Evolutionary conservation across 345 rosid genomes (phyloP).

Genomic region (Gossypium thurberi): DNA sequence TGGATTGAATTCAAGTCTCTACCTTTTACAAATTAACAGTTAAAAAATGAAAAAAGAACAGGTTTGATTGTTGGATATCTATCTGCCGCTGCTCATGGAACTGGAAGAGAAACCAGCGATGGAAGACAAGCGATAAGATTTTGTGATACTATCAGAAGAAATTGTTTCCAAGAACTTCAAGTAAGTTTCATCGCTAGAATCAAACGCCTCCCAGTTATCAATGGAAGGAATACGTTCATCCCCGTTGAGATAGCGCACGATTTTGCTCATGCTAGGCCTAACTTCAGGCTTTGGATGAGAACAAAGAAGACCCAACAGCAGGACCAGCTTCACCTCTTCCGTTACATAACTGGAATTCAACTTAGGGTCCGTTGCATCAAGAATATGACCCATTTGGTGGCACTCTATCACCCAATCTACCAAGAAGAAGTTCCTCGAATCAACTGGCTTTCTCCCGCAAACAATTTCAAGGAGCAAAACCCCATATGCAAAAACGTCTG

Average conservation of each 20-base stretch:
- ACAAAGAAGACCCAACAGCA: constrained; percentile 11
- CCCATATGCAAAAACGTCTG: constrained; percentile 68
- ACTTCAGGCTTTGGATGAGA: background rate
- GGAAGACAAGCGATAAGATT: constrained; percentile 3
- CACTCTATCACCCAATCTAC: constrained; percentile 9
- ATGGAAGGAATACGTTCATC: constrained; percentile 8
- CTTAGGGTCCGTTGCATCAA: constrained; percentile 7
- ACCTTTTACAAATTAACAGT: background rate
- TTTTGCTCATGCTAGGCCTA: constrained; percentile 12
- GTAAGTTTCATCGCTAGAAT: background rate
- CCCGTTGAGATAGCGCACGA: constrained; percentile 8
- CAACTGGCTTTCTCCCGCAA: constrained; percentile 45
- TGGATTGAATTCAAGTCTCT: background rate
- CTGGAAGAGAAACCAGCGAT: background rate
- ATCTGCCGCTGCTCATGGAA: background rate
- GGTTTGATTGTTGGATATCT: background rate
- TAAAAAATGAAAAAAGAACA: background rate
- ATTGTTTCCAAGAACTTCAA: background rate
- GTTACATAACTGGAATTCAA: background rate
- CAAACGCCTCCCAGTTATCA: background rate
- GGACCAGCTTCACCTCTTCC: constrained; percentile 7
- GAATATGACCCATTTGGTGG: constrained; percentile 7
- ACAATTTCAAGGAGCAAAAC: constrained; percentile 61
- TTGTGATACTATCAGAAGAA: background rate
- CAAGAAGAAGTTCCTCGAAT: background rate